Conservation (phyloP, 1,139 yeast species). For the Debaryomyces udenii region DNA sequence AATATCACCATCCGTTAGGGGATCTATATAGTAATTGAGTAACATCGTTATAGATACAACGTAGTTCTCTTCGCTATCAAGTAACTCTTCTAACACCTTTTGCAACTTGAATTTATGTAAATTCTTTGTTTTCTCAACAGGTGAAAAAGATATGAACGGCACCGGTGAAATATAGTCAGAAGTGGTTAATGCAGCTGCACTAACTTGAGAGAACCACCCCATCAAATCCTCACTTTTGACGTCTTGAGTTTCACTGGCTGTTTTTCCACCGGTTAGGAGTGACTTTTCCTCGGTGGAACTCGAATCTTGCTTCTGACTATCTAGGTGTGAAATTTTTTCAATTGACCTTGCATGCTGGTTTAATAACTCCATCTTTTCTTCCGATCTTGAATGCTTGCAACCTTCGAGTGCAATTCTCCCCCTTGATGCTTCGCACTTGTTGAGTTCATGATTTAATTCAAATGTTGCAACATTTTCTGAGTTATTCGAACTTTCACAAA, state of each 20-base stretch:
- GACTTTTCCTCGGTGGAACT: too few relatives aligned
- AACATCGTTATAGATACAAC: constrained; percentile 45
- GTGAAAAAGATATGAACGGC: constrained; percentile 23
- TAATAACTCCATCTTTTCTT: too few relatives aligned
- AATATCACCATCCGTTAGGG: constrained; percentile 25
- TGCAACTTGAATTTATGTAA: constrained; percentile 27
- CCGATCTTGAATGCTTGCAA: too few relatives aligned
- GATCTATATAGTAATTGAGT: constrained; percentile 38
- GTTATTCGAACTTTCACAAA: too few relatives aligned
- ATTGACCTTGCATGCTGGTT: too few relatives aligned
- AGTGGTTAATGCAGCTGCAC: constrained; percentile 9
- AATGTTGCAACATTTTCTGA: too few relatives aligned
- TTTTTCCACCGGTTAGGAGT: neutral
- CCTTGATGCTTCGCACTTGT: too few relatives aligned
- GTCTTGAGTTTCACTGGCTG: neutral
- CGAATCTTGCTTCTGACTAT: too few relatives aligned
- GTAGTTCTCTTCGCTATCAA: constrained; percentile 51
- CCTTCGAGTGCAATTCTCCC: too few relatives aligned
- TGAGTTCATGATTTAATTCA: too few relatives aligned
- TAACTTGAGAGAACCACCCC: neutral
- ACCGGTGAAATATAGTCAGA: constrained; percentile 27
- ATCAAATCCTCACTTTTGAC: neutral
- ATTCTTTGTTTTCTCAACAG: constrained; percentile 12
- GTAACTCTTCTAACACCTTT: constrained; percentile 47
- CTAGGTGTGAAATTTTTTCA: too few relatives aligned